Conservation (phyloP, 2,329 filamentous ascomycete genomes). For the Paraphaeosphaeria minitans region DNA sequence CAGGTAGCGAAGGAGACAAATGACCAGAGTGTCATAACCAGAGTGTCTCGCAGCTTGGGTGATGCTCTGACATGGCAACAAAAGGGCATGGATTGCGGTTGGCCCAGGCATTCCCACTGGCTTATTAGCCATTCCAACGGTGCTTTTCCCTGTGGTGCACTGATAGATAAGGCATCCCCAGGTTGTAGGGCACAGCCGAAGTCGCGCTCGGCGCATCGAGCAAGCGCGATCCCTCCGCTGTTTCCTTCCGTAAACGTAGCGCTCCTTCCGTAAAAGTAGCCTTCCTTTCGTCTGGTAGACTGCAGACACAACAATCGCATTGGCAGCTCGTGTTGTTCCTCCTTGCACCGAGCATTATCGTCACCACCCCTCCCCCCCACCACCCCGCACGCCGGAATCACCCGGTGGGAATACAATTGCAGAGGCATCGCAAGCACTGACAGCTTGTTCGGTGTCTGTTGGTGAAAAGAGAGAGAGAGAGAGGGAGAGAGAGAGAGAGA, state of each 20-base stretch:
- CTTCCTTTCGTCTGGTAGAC: not conserved
- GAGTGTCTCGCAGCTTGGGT: not conserved
- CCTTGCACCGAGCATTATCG: not conserved
- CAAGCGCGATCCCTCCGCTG: not conserved
- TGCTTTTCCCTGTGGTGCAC: slow-evolving; percentile 19
- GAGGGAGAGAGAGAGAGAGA: too few species aligned
- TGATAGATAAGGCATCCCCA: slow-evolving; percentile 25
- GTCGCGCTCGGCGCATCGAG: slow-evolving; percentile 9
- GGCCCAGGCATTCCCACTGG: slow-evolving; percentile 5
- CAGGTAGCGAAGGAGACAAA: not conserved
- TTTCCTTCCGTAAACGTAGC: not conserved
- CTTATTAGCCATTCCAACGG: slow-evolving; percentile 10
- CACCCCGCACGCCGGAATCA: slow-evolving; percentile 7
- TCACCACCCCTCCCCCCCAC: not conserved
- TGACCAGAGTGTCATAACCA: not conserved
- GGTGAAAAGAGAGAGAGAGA: too few species aligned
- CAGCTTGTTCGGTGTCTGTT: not conserved
- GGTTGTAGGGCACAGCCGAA: slow-evolving; percentile 11
- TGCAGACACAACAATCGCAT: not conserved
- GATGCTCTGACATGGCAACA: not conserved
- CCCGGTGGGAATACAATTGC: not conserved
- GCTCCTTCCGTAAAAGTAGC: not conserved
- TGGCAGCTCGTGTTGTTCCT: not conserved
- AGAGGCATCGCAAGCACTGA: not conserved
- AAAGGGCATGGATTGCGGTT: slow-evolving; percentile 1